These are phyloP conservation scores for Epichloe gansuensis DNA, from an alignment of 2,329 filamentous ascomycete species.

Conservation along the genomic window DNA sequence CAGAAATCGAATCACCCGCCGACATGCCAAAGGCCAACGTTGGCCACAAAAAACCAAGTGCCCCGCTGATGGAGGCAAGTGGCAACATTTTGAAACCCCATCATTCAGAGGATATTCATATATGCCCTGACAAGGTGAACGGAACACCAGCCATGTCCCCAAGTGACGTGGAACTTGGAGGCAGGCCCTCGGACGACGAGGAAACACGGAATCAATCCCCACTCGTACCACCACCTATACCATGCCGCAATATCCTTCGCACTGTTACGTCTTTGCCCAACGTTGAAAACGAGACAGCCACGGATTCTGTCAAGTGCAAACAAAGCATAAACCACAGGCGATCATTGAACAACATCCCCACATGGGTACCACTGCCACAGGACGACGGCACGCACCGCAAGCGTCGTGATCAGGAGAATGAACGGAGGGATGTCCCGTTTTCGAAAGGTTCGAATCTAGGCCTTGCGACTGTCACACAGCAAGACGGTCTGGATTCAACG, in stretches of 20 bases:
- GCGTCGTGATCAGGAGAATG: constrained; percentile 11
- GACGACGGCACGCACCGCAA: constrained; percentile 13
- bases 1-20: constrained; percentile 31
- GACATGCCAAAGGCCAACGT: neutral
- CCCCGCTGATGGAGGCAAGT: neutral
- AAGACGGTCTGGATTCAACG: constrained; percentile 10
- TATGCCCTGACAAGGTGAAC: neutral
- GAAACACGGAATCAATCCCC: neutral
- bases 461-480: constrained; percentile 10
- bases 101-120: neutral
- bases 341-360: constrained; percentile 15
- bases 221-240: neutral
- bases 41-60: neutral
- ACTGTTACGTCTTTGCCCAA: neutral
- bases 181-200: neutral
- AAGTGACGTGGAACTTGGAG: neutral
- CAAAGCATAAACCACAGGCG: constrained; percentile 11
- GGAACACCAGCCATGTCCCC: neutral
- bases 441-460: constrained; percentile 19
- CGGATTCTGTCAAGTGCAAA: neutral
- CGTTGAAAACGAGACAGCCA: neutral
- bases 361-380: constrained; percentile 5
- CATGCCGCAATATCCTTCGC: constrained; percentile 2
- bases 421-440: constrained; percentile 10
- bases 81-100: neutral